Conservation (phyloP, 2,329 filamentous ascomycete species). For the Ophiostoma sp. region DNA sequence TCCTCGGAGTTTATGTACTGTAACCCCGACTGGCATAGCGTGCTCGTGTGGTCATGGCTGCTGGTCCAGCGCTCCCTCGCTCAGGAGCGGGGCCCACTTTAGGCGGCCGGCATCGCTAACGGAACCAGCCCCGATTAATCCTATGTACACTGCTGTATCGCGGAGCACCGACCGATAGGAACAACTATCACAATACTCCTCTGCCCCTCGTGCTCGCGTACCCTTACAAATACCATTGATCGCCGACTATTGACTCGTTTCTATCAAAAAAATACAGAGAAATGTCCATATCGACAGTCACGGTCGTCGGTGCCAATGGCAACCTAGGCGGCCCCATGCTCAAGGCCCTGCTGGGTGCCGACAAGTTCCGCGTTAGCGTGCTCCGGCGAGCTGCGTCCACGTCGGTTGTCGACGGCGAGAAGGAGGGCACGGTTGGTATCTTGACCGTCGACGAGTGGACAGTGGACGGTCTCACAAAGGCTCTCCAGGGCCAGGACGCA, state of each 20-base stretch:
- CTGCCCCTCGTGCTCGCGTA: neutral
- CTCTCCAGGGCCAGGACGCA: constrained; percentile 36
- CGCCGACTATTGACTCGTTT: neutral
- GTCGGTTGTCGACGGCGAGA: constrained; percentile 23
- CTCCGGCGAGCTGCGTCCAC: constrained; percentile 35
- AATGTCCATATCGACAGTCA: constrained; percentile 36
- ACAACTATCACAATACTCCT: neutral
- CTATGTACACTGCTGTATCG: neutral
- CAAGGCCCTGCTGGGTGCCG: constrained; percentile 32
- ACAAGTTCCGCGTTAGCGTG: constrained; percentile 34
- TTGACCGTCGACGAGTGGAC: constrained; percentile 31
- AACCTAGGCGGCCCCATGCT: constrained; percentile 36
- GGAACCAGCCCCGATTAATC: neutral
- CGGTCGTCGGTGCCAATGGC: constrained; percentile 38
- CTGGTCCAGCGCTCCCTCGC: neutral
- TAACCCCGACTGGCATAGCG: neutral
- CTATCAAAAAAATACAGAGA: neutral
- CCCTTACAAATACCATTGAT: neutral
- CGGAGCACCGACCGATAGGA: neutral
- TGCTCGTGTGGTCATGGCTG: neutral
- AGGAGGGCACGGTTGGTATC: constrained; percentile 27
- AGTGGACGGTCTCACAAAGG: constrained; percentile 31
- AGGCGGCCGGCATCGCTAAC: neutral
- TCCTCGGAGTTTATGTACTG: neutral
- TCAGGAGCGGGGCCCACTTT: neutral